Percentiles rank a stretch among this genome's conserved stretches.
phyloP scores from a whole-genome alignment of 495 filamentous ascomycete species.

The Talaromyces proteolyticus region DNA sequence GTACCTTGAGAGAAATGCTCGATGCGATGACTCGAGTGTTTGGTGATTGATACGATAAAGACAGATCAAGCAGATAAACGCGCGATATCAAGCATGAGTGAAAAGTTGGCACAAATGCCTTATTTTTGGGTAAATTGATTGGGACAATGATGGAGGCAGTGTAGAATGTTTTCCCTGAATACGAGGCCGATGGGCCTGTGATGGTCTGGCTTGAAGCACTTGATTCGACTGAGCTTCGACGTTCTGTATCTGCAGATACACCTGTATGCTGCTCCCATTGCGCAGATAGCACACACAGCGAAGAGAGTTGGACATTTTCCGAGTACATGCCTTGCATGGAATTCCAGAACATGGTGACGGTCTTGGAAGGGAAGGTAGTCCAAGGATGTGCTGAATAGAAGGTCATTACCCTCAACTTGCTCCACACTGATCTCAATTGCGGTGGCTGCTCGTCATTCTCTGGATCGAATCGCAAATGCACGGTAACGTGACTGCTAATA shows the following conservation, averaged over 20 bases:
- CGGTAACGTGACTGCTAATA: conserved; percentile 55
- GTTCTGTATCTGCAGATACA: conserved; percentile 13
- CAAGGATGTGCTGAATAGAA: conserved; percentile 66
- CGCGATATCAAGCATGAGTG: conserved; percentile 80
- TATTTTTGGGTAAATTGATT: conserved; percentile 63
- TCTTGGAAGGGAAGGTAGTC: conserved; percentile 31
- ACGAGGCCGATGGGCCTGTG: conserved; percentile 31
- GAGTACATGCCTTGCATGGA: conserved; percentile 59
- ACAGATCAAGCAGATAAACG: conserved; percentile 68
- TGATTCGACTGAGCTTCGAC: conserved; percentile 58
- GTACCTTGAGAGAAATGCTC: conserved; percentile 59
- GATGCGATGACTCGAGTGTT: conserved; percentile 48
- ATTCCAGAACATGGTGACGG: conserved; percentile 14
- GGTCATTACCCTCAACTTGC: conserved; percentile 69
- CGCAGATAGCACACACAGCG: conserved; percentile 56
- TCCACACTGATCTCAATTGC: conserved; percentile 55
- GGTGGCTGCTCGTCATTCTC: conserved; percentile 56
- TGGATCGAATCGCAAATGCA: conserved; percentile 73
- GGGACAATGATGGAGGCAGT: conserved; percentile 67
- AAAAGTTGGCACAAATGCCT: conserved; percentile 80
- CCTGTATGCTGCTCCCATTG: conserved; percentile 56
- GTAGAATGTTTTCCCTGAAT: conserved; percentile 48
- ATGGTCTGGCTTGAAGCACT: conserved; percentile 23
- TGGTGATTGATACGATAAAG: conserved; percentile 53
- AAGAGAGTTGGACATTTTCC: conserved; percentile 56